A percentile compares a stretch with the other conserved stretches of the same genome.
Evolutionary conservation across 163 green algal species (phyloP).

Genomic region (Scenedesmus sp.): DNA sequence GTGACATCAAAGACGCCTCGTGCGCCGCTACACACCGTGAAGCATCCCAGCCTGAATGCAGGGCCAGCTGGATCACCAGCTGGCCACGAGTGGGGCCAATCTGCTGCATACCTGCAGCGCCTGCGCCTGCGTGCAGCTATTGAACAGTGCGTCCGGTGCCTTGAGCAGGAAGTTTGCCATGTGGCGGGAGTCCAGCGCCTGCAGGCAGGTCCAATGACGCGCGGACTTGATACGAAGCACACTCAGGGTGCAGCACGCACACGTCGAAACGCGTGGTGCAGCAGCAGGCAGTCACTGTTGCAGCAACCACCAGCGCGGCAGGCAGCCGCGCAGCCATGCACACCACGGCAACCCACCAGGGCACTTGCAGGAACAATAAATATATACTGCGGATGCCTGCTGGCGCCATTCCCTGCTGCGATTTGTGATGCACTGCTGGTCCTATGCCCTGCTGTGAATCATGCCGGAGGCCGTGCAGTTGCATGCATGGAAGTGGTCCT

Average conservation of each 20-base stretch:
- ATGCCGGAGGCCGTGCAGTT: too few species aligned
- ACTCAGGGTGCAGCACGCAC: background rate
- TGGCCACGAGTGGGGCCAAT: too few species aligned
- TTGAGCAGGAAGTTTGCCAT: constrained; percentile 62
- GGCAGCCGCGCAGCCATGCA: too few species aligned
- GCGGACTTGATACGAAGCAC: background rate
- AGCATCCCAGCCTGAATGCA: too few species aligned
- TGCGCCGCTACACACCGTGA: too few species aligned
- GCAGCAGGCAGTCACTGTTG: background rate
- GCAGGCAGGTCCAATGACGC: background rate
- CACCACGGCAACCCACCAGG: background rate
- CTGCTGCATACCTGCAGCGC: constrained; percentile 12
- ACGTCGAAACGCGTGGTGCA: background rate
- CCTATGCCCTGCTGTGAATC: too few species aligned
- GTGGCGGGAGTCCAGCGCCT: constrained; percentile 28
- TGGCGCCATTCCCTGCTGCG: too few species aligned
- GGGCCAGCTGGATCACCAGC: too few species aligned
- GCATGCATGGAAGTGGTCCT: background rate
- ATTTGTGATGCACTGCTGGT: too few species aligned
- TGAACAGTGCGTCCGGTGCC: constrained; percentile 44
- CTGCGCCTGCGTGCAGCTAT: constrained; percentile 54
- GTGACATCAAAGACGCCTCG: too few species aligned
- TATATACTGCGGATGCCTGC: too few species aligned
- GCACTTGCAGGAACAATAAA: too few species aligned
- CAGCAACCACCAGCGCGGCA: background rate